Conservation (phyloP, 1,139 yeast genomes). For the Pichia sp. region DNA sequence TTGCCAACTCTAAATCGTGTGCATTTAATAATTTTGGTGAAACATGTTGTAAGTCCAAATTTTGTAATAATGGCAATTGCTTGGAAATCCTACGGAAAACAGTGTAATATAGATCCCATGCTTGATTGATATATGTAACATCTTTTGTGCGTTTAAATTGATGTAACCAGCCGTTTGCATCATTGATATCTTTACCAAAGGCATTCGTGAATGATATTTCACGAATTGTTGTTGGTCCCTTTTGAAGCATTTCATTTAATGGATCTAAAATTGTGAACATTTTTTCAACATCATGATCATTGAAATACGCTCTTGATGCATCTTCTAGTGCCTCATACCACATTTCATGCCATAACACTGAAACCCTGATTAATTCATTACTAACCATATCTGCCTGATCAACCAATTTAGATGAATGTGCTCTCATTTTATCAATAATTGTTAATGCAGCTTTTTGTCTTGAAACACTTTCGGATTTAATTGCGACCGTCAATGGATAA, state of each 20-base stretch:
- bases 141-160: constrained; percentile 82
- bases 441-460: constrained; percentile 89
- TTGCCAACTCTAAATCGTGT: constrained; percentile 75
- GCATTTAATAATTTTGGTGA: constrained; percentile 85
- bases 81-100: constrained; percentile 88
- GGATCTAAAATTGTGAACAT: constrained; percentile 93
- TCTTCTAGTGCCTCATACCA: constrained; percentile 98
- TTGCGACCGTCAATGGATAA: constrained; percentile 93
- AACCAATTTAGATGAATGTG: constrained; percentile 77
- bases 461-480: constrained; percentile 83
- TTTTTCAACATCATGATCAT: constrained; percentile 89
- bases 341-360: constrained; percentile 94
- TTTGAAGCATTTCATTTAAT: constrained; percentile 69
- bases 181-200: constrained; percentile 86
- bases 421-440: constrained; percentile 85
- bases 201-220: constrained; percentile 92
- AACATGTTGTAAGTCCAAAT: constrained; percentile 84
- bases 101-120: constrained; percentile 94
- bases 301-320: constrained; percentile 89
- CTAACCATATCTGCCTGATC: constrained; percentile 94
- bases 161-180: constrained; percentile 90
- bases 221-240: constrained; percentile 88
- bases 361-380: constrained; percentile 86
- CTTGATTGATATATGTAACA: constrained; percentile 83
- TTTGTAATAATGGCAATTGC: constrained; percentile 80